phyloP scores from a whole-genome alignment of 2,329 filamentous ascomycete species.

The Lomentospora prolificans region DNA sequence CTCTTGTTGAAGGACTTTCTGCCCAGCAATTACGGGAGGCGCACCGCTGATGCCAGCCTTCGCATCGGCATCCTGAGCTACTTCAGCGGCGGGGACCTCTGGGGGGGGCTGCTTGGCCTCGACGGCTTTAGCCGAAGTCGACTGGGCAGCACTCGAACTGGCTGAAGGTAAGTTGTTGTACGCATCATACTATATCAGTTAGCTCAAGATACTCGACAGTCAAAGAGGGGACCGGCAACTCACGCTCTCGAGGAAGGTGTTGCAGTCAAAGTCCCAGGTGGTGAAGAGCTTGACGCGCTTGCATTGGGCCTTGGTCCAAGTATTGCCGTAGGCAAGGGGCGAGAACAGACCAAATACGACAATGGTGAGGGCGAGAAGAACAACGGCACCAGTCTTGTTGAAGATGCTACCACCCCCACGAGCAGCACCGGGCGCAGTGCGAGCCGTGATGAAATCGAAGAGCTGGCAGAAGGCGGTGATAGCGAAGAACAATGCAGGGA shows the following conservation, averaged over 20 bases:
- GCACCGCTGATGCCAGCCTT: slow-evolving; percentile 35
- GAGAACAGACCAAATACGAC: slow-evolving; percentile 76
- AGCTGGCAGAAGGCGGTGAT: slow-evolving; percentile 82
- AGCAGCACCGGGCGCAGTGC: slow-evolving; percentile 54
- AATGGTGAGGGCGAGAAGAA: slow-evolving; percentile 65
- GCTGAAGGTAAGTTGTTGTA: slow-evolving; percentile 26
- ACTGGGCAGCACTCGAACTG: slow-evolving; percentile 12
- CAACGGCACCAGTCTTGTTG: slow-evolving; percentile 62
- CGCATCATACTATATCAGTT: slow-evolving; percentile 35
- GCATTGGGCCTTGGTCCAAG: slow-evolving; percentile 87
- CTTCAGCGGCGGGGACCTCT: slow-evolving; percentile 9
- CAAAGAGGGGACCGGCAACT: slow-evolving; percentile 34
- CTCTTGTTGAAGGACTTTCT: slow-evolving; percentile 48
- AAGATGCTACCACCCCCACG: slow-evolving; percentile 55
- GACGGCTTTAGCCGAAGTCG: slow-evolving; percentile 14
- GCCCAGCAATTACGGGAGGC: slow-evolving; percentile 36
- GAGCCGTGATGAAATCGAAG: slow-evolving; percentile 74
- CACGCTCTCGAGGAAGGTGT: slow-evolving; percentile 79
- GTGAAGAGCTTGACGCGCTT: slow-evolving; percentile 75
- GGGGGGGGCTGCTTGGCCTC: slow-evolving; percentile 14
- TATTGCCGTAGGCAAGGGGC: slow-evolving; percentile 84
- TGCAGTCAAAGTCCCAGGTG: slow-evolving; percentile 98
- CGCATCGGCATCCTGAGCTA: slow-evolving; percentile 10
- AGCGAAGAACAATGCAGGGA: slow-evolving; percentile 92
- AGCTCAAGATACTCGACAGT: too few species aligned